Evolutionary conservation across 75 land plant species (phyloP), one percentile per base, ranked within the genome.

Genomic region (Sequoiadendron giganteum): DNA sequence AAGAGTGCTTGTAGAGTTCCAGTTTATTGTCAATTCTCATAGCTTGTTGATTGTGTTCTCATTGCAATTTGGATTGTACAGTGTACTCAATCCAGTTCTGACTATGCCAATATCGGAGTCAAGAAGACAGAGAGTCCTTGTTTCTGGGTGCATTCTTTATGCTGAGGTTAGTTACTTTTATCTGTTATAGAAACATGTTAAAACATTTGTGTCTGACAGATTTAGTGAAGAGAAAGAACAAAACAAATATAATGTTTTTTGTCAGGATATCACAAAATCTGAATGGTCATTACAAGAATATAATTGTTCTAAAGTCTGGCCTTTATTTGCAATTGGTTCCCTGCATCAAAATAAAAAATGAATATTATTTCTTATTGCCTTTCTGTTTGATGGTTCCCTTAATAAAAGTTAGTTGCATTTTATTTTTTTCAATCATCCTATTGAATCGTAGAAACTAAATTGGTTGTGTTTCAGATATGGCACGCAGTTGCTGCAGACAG

Each of bases 41-140:
- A 75, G 77, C 39, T 75, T 34, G 77, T 32, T 28, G n/a, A 6
- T 32, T 34, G 34, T 75, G 38, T 75, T 75, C 38, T 75, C 70
- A 75, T 34, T 75, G 38, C 15, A 11, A 32, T 10, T 72, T 68
- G 40, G n/a, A 14, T 52, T 90, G n/a, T 89, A 86, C 95, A 98
- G 99, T 91, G 99, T 98, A 28, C 94, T 98, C 70, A 94, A 96
- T 68, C 99, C 98, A 78, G 88, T 98, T 90, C 93, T 98, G 18
- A 95, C 96, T 85, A 97, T 95, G 97, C 97, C 97, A 87, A 90
- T 98, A 75, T 93, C 97, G 78, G 99, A 98, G 88, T 94, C 99
- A 32, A 97, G 96, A 88, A 95, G 99, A 86, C 99, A 98, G 90
- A 93, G 99, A 52, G 97, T 98, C 54, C 88, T 98, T 90, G 99